phyloP scores from a whole-genome alignment of 768 basidiomycete genomes.

The Mycena maculata region DNA sequence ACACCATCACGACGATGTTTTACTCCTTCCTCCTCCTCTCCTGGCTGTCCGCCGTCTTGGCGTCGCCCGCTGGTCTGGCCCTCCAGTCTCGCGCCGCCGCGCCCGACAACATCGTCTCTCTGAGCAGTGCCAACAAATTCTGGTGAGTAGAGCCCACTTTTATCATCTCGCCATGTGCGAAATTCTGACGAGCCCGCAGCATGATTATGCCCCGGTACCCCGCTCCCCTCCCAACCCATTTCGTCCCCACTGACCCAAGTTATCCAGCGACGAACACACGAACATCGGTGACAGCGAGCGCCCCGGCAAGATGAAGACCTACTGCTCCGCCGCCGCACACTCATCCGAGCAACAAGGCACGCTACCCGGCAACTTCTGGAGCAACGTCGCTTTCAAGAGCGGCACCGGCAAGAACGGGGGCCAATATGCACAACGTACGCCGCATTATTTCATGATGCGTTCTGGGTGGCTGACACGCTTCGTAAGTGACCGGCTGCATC shows the following conservation, averaged over 20 bases:
- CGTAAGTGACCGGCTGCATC: constrained; percentile 68
- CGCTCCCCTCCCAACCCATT: background rate
- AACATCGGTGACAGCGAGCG: constrained; percentile 68
- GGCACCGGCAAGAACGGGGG: constrained; percentile 55
- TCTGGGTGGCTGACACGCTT: background rate
- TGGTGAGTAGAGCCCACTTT: constrained; percentile 50
- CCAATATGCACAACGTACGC: constrained; percentile 59
- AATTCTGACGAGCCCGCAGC: constrained; percentile 36
- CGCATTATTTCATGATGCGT: background rate
- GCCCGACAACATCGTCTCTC: constrained; percentile 65
- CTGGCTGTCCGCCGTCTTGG: constrained; percentile 4
- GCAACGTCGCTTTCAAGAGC: constrained; percentile 57
- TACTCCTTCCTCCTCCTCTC: constrained; percentile 13
- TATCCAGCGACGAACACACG: constrained; percentile 56
- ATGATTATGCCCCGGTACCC: constrained; percentile 61
- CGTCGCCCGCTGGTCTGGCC: constrained; percentile 20
- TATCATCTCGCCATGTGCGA: no score
- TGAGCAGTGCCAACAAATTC: constrained; percentile 54
- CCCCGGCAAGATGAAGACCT: constrained; percentile 65
- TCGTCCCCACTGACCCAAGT: constrained; percentile 29
- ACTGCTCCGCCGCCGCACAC: constrained; percentile 59
- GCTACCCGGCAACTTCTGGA: constrained; percentile 62
- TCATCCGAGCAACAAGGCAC: constrained; percentile 55
- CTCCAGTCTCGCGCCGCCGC: constrained; percentile 31
- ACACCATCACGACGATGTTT: constrained; percentile 9